Conservation (phyloP, 192 early-diverging fungal genomes). For the Linderina pennispora region DNA sequence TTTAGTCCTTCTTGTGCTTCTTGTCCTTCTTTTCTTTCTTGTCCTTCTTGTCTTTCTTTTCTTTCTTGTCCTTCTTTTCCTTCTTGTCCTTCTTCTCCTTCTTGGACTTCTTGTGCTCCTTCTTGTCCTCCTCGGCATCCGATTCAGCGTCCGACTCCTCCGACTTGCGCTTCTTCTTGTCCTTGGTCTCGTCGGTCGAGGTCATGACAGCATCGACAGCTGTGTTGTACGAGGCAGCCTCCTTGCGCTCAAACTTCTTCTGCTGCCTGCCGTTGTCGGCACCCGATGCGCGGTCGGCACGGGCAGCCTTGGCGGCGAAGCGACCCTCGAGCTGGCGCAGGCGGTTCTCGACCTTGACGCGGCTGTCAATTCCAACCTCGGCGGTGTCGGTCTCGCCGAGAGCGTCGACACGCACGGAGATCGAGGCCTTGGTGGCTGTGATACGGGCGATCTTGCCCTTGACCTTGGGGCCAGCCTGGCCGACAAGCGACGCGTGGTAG, state of each 20-base stretch:
- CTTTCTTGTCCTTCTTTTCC: constrained; percentile 41
- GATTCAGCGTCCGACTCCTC: constrained; percentile 19
- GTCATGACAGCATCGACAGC: constrained; percentile 37
- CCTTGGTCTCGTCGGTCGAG: constrained; percentile 6
- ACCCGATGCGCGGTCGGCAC: constrained; percentile 60
- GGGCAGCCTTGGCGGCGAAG: constrained; percentile 60
- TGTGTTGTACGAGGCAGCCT: constrained; percentile 47
- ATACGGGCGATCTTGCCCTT: constrained; percentile 98
- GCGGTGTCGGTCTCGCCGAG: constrained; percentile 72
- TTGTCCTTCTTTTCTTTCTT: constrained; percentile 9
- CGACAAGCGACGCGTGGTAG: constrained; percentile 95
- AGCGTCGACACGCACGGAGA: constrained; percentile 89
- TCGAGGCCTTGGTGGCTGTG: constrained; percentile 86
- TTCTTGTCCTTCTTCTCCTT: constrained; percentile 32
- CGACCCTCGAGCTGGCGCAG: constrained; percentile 87
- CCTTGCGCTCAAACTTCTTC: constrained; percentile 47
- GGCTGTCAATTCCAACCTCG: constrained; percentile 80
- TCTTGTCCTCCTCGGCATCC: constrained; percentile 39
- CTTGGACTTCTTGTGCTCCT: constrained; percentile 33
- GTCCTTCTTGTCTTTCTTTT: constrained; percentile 31
- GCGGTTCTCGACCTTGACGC: constrained; percentile 82
- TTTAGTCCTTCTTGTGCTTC: constrained; percentile 10
- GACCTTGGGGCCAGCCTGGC: constrained; percentile 90
- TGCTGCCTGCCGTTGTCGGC: constrained; percentile 25
- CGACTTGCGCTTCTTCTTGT: constrained; percentile 49